A percentile compares a stretch with the other conserved stretches of the same genome.
phyloP scores from a whole-genome alignment of 352 stramenopile species.

The Phytophthora boehmeriae region DNA sequence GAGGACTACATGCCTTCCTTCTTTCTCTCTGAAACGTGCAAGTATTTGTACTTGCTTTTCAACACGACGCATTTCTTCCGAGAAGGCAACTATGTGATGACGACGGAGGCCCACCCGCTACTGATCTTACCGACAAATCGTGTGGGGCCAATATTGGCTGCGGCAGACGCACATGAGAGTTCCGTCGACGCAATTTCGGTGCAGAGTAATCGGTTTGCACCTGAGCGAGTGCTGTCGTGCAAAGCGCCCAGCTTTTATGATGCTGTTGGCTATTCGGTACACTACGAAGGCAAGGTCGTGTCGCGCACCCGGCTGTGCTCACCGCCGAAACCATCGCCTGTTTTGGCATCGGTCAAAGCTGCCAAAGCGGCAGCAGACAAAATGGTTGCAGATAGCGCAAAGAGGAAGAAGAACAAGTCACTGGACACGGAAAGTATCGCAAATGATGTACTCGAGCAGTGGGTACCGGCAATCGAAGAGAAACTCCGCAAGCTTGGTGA shows the following conservation, averaged over 20 bases:
- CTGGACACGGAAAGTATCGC: slow-evolving; percentile 15
- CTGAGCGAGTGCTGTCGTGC: slow-evolving; percentile 41
- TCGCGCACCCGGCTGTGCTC: slow-evolving; percentile 50
- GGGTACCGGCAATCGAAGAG: slow-evolving; percentile 55
- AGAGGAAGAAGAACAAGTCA: slow-evolving; percentile 8
- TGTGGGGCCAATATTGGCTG: slow-evolving; percentile 48
- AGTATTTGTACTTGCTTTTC: slow-evolving; percentile 99
- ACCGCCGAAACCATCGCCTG: slow-evolving; percentile 18
- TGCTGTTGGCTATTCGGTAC: slow-evolving; percentile 56
- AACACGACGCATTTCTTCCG: slow-evolving; percentile 91
- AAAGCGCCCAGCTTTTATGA: slow-evolving; percentile 56
- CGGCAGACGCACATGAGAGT: slow-evolving; percentile 15
- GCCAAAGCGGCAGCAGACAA: slow-evolving; percentile 13
- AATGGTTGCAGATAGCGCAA: slow-evolving; percentile 13
- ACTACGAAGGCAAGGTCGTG: slow-evolving; percentile 60
- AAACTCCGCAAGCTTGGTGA: slow-evolving; percentile 39
- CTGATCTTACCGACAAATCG: slow-evolving; percentile 64
- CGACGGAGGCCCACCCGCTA: slow-evolving; percentile 97
- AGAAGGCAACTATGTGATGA: slow-evolving; percentile 93
- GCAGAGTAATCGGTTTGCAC: slow-evolving; percentile 20
- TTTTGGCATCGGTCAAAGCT: slow-evolving; percentile 15
- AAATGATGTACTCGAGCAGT: slow-evolving; percentile 43
- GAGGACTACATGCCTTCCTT: slow-evolving; percentile 99
- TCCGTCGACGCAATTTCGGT: slow-evolving; percentile 11
- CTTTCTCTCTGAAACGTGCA: slow-evolving; percentile 99